These are phyloP conservation scores for Dittrichia graveolens DNA, from an alignment of 129 eudicot species.

Conservation along the genomic window DNA sequence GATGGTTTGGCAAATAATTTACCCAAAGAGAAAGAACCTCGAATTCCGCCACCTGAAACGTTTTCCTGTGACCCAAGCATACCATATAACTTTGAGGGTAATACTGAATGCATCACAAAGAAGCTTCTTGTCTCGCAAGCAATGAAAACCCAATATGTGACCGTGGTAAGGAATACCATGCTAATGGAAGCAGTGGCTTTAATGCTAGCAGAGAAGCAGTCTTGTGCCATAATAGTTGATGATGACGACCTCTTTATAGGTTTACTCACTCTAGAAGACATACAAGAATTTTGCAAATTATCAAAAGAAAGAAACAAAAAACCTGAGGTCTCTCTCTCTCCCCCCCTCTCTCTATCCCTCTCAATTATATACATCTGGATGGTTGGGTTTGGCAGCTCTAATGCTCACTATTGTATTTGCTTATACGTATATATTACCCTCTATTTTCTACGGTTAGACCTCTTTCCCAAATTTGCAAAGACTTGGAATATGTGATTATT, in stretches of 20 bases:
- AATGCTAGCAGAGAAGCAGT: slow-evolving; percentile 81
- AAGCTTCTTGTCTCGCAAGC: slow-evolving; percentile 73
- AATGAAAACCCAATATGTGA: slow-evolving; percentile 73
- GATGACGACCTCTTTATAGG: slow-evolving; percentile 53
- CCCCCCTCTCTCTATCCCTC: slow-evolving; percentile 15
- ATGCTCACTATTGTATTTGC: not conserved
- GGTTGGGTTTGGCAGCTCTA: slow-evolving; percentile 12
- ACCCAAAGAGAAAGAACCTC: slow-evolving; percentile 23
- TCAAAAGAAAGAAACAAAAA: slow-evolving; percentile 42
- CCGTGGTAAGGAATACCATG: slow-evolving; percentile 58
- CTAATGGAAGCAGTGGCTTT: slow-evolving; percentile 58
- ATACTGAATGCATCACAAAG: slow-evolving; percentile 39
- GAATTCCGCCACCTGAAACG: slow-evolving; percentile 24
- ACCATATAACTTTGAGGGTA: slow-evolving; percentile 40
- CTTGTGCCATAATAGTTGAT: slow-evolving; percentile 73
- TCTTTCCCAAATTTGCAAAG: not conserved
- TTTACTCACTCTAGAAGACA: slow-evolving; percentile 65
- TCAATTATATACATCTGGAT: not conserved
- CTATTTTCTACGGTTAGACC: not conserved
- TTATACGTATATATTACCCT: not conserved
- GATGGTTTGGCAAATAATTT: slow-evolving; percentile 20
- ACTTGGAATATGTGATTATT: too few relatives aligned
- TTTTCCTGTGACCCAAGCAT: slow-evolving; percentile 26
- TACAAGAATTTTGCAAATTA: slow-evolving; percentile 62
- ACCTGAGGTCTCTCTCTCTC: slow-evolving; percentile 53